Percentiles rank a stretch among this genome's conserved stretches.
phyloP scores from a whole-genome alignment of 176 grass and related monocot species.

The Pharus latifolius region DNA sequence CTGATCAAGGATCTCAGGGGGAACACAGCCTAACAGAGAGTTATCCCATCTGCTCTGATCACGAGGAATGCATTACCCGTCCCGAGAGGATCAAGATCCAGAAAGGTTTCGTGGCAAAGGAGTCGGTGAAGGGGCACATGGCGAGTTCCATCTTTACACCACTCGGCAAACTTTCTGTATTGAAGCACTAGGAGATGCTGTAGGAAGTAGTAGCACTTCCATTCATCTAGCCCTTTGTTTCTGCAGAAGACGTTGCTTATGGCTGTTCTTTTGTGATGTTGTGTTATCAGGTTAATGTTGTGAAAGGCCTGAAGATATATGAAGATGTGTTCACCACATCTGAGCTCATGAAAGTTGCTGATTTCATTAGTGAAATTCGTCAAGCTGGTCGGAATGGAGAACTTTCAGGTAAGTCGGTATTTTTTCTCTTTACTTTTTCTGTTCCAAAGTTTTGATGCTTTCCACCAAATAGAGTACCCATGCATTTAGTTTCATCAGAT shows the following conservation, averaged over 20 bases:
- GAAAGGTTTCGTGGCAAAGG: constrained; percentile 97
- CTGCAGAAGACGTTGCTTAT: background rate
- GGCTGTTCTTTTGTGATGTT: constrained; percentile 18
- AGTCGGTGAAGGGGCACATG: constrained; percentile 94
- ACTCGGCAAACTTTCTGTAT: constrained; percentile 54
- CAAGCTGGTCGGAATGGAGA: constrained; percentile 84
- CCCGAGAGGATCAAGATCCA: constrained; percentile 88
- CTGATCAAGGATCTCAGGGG: constrained; percentile 77
- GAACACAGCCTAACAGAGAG: constrained; percentile 56
- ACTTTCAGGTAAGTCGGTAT: constrained; percentile 74
- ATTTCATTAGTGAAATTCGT: constrained; percentile 82
- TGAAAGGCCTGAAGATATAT: constrained; percentile 94
- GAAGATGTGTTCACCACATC: constrained; percentile 83
- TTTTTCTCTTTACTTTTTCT: background rate
- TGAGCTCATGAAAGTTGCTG: constrained; percentile 67
- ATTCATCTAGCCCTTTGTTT: constrained; percentile 2
- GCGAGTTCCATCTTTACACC: constrained; percentile 76
- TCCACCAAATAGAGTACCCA: background rate
- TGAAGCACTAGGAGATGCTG: constrained; percentile 58
- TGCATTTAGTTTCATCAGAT: background rate
- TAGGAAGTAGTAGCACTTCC: constrained; percentile 53
- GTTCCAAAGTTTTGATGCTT: background rate
- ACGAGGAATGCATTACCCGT: constrained; percentile 53
- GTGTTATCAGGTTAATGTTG: constrained; percentile 80
- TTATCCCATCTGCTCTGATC: constrained; percentile 58